Evolutionary conservation across 1,139 yeast genomes (phyloP).

Genomic region (Zhuliangozyma parablackwelliae): DNA sequence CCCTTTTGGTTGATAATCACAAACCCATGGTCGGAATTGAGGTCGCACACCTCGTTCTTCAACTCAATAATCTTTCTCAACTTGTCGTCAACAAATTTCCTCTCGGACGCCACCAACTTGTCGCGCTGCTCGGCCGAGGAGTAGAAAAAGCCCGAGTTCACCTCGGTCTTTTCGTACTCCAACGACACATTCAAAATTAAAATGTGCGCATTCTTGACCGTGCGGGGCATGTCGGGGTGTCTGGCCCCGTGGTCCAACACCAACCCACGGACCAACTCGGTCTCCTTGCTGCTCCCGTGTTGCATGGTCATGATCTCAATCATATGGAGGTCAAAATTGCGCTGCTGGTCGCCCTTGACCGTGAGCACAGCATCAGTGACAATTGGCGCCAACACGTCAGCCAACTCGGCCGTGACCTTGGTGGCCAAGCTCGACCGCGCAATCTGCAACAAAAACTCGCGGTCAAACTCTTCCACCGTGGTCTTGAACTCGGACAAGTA

Average conservation of each 20-base stretch:
- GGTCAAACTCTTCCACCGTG: constrained; percentile 52
- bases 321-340: constrained; percentile 85
- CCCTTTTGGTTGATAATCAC: constrained; percentile 98
- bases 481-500: constrained; percentile 59
- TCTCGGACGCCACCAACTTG: constrained; percentile 87
- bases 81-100: constrained; percentile 93
- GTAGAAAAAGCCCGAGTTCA: constrained; percentile 93
- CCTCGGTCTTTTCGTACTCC: constrained; percentile 97
- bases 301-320: constrained; percentile 98
- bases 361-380: constrained; percentile 94
- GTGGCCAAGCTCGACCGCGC: constrained; percentile 88
- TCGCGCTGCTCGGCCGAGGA: constrained; percentile 96
- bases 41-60: constrained; percentile 85
- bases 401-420: constrained; percentile 71
- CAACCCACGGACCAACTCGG: constrained; percentile 79
- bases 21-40: constrained; percentile 71
- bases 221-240: constrained; percentile 98
- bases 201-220: constrained; percentile 77
- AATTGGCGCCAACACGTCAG: constrained; percentile 83
- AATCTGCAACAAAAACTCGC: constrained; percentile 86
- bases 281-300: constrained; percentile 80
- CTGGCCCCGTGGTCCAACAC: constrained; percentile 98
- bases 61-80: constrained; percentile 86
- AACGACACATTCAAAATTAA: constrained; percentile 88
- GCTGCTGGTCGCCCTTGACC: constrained; percentile 51